Conservation (phyloP, 73 alveolate species). For the Diophrys sp. region DNA sequence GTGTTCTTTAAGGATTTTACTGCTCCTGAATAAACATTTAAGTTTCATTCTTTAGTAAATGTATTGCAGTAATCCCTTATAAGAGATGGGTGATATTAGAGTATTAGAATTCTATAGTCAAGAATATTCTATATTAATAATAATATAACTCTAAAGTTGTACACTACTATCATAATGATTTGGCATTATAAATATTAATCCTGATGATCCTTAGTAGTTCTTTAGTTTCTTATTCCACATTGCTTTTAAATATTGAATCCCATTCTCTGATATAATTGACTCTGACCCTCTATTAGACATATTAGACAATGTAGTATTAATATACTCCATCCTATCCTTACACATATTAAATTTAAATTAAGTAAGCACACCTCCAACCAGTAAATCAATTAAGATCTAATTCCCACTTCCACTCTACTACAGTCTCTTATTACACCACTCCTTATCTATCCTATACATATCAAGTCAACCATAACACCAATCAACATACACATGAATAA, state of each 20-base stretch:
- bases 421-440: constrained; percentile 4
- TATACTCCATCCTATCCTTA: constrained; percentile 7
- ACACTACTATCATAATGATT: constrained; percentile 11
- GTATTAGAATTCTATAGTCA: constrained; percentile 5
- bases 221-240: constrained; percentile 14
- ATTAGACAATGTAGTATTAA: background rate
- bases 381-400: constrained; percentile 7
- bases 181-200: constrained; percentile 10
- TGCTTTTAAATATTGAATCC: constrained; percentile 28
- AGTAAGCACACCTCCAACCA: constrained; percentile 41
- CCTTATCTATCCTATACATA: background rate
- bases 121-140: constrained; percentile 13
- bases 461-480: constrained; percentile 35
- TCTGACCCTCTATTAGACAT: background rate
- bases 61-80: background rate
- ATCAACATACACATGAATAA: constrained; percentile 40
- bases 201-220: constrained; percentile 19
- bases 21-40: background rate
- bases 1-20: background rate
- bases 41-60: background rate
- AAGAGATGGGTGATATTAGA: background rate
- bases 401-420: background rate
- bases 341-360: constrained; percentile 17
- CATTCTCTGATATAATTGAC: background rate
- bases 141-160: constrained; percentile 24